A percentile compares a stretch with the other conserved stretches of the same genome.
phyloP scores from a whole-genome alignment of 208 protist genomes.

The Leishmania mexicana region DNA sequence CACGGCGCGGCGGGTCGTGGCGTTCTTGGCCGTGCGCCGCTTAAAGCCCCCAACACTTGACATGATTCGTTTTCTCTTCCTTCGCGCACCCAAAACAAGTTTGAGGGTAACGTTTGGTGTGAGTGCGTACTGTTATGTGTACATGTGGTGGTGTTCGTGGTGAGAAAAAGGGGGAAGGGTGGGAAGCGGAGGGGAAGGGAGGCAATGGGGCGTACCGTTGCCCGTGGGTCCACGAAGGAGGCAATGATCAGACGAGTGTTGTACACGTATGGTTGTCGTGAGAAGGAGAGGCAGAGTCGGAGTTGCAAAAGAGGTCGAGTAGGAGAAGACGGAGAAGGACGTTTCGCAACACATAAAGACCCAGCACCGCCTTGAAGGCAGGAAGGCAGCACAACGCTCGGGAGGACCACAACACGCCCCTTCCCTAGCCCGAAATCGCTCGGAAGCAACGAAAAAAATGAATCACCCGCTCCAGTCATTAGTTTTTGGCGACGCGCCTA shows the following conservation, averaged over 20 bases:
- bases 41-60: constrained; percentile 69
- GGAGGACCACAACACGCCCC: no score
- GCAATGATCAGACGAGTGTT: neutral
- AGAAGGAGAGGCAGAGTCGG: neutral
- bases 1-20: constrained; percentile 66
- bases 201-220: neutral
- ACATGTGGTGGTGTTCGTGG: neutral
- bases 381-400: no score
- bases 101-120: neutral
- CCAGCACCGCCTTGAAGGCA: neutral
- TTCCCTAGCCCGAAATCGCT: no score
- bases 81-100: no score
- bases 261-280: neutral
- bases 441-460: neutral
- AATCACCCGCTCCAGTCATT: no score
- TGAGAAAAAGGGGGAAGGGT: no score
- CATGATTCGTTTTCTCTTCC: constrained; percentile 12
- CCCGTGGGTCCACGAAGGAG: neutral
- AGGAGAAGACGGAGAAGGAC: neutral
- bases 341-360: no score
- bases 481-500: no score
- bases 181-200: no score
- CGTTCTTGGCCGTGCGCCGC: constrained; percentile 69
- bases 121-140: neutral
- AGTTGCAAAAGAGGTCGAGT: neutral